Conservation (phyloP, 2,329 filamentous ascomycete genomes). For the Metarhizium album region DNA sequence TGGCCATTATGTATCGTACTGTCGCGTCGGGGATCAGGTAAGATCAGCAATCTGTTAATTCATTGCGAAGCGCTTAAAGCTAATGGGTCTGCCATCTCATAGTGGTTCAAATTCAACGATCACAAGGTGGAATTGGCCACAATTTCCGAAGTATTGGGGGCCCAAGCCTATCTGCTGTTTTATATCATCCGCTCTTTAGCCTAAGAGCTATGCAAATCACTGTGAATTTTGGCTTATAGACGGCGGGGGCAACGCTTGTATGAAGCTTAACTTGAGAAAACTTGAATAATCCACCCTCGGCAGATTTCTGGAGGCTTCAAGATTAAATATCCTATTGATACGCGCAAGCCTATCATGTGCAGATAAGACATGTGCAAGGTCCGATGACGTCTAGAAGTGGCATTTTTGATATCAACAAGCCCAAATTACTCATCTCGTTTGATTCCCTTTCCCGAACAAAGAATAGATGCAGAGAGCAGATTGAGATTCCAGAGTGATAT, state of each 20-base stretch:
- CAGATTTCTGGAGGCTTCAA: neutral
- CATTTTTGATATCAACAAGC: neutral
- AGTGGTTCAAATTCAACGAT: conserved; percentile 97
- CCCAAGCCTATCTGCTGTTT: conserved; percentile 84
- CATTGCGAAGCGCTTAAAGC: conserved; percentile 4
- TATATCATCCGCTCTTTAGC: conserved; percentile 60
- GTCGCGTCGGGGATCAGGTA: conserved; percentile 61
- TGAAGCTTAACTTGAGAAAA: too few relatives aligned
- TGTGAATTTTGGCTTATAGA: neutral
- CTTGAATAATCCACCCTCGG: too few relatives aligned
- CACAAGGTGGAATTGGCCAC: conserved; percentile 79
- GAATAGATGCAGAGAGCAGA: neutral
- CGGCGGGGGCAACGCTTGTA: too few relatives aligned
- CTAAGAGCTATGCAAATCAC: neutral
- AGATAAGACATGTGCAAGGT: neutral
- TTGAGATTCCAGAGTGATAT: neutral
- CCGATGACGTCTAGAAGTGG: too few relatives aligned
- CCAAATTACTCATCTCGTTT: neutral
- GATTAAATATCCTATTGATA: neutral
- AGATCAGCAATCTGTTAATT: conserved; percentile 5
- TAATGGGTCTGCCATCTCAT: neutral
- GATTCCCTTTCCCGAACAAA: neutral
- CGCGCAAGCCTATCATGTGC: neutral
- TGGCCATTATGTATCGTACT: conserved; percentile 88
- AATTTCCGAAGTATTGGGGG: conserved; percentile 73